phyloP scores from a whole-genome alignment of 2,329 filamentous ascomycete genomes.

The Ambrosiella beaveri region DNA sequence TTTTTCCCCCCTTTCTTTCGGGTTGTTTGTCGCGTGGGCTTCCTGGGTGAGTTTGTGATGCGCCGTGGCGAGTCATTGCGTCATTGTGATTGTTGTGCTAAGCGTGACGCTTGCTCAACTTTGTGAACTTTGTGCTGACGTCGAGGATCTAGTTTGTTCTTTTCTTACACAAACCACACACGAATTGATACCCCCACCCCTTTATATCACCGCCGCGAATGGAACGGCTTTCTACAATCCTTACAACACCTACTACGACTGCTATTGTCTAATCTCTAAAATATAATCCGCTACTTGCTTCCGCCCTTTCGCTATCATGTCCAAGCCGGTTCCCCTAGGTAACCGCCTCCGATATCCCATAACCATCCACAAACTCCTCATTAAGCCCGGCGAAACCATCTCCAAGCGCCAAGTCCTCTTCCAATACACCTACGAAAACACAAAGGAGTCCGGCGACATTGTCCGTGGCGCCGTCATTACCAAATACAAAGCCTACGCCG shows the following conservation, averaged over 20 bases:
- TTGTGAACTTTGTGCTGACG: no score
- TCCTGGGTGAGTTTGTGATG: no score
- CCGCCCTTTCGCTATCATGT: conserved; percentile 18
- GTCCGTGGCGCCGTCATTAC: conserved; percentile 41
- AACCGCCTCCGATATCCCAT: conserved; percentile 75
- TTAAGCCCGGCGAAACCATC: conserved; percentile 56
- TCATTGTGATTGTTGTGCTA: no score
- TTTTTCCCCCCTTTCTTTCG: no score
- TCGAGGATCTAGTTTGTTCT: no score
- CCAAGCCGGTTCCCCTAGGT: conserved; percentile 34
- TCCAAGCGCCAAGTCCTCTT: conserved; percentile 63
- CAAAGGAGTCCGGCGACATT: conserved; percentile 55
- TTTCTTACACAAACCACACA: no score
- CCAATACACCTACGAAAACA: conserved; percentile 73
- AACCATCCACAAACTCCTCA: conserved; percentile 72
- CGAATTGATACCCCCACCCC: no score
- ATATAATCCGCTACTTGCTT: not conserved
- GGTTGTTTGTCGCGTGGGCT: no score
- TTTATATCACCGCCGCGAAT: no score
- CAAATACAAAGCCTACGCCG: conserved; percentile 52
- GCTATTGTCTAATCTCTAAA: not conserved
- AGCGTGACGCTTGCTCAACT: no score
- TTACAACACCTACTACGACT: not conserved
- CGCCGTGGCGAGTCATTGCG: no score
- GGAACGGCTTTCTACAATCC: not conserved